Percentiles rank a stretch among this genome's conserved stretches.
Conservation (phyloP, 2,329 filamentous ascomycete species). For the Phaeosphaeriaceae sp. region DNA sequence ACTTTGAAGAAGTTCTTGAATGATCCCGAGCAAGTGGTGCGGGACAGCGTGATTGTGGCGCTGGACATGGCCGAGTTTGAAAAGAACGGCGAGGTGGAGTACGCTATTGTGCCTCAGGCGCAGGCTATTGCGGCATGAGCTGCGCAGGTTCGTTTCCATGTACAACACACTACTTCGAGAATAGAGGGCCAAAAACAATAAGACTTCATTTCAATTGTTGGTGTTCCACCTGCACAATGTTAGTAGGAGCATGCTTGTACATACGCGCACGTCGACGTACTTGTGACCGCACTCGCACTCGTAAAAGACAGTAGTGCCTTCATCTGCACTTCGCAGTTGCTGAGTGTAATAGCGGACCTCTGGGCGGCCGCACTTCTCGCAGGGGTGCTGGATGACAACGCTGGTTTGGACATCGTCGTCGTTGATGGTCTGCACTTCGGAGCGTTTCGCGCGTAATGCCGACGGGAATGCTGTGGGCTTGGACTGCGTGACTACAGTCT, state of each 20-base stretch:
- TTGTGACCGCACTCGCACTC: slow-evolving; percentile 86
- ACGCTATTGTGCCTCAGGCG: slow-evolving; percentile 80
- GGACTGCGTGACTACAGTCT: slow-evolving; percentile 80
- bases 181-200: slow-evolving; percentile 14
- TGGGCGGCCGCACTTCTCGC: slow-evolving; percentile 79
- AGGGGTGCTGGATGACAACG: slow-evolving; percentile 72
- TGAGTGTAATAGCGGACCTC: slow-evolving; percentile 86
- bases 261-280: slow-evolving; percentile 57
- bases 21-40: slow-evolving; percentile 90
- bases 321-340: slow-evolving; percentile 90
- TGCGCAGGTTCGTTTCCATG: slow-evolving; percentile 20
- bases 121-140: slow-evolving; percentile 35
- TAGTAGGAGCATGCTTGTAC: slow-evolving; percentile 18
- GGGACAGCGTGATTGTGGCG: slow-evolving; percentile 93
- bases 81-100: slow-evolving; percentile 85
- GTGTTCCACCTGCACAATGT: slow-evolving; percentile 57
- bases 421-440: slow-evolving; percentile 83
- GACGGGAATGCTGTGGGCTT: slow-evolving; percentile 92
- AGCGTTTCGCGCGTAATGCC: slow-evolving; percentile 81
- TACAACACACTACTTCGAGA: slow-evolving; percentile 29
- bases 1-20: slow-evolving; percentile 82
- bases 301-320: slow-evolving; percentile 93
- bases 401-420: slow-evolving; percentile 79
- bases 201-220: slow-evolving; percentile 62
- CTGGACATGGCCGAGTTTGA: slow-evolving; percentile 98